A percentile compares a stretch with the other conserved stretches of the same genome.
Conservation (phyloP, 805 yeast species). For the Cyberlindnera suaveolens region DNA sequence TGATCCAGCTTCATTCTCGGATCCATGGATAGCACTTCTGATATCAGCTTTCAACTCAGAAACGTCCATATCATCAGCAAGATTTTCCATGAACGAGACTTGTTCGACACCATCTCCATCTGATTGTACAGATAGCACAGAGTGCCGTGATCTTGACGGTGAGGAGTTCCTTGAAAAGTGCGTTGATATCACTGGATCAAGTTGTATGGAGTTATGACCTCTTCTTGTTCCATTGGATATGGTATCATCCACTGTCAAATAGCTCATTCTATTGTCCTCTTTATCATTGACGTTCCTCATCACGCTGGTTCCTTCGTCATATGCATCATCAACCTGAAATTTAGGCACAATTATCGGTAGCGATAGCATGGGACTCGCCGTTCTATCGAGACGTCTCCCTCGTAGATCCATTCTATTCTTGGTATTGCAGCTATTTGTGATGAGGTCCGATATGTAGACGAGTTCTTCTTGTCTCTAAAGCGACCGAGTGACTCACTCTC, state of each 20-base stretch:
- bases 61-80: conserved; percentile 10
- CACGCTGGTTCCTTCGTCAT: background rate
- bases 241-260: background rate
- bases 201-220: too few relatives aligned
- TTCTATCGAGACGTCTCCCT: background rate
- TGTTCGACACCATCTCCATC: background rate
- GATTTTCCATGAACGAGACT: conserved; percentile 8
- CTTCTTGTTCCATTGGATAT: too few relatives aligned
- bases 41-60: conserved; percentile 14
- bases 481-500: too few relatives aligned
- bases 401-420: background rate
- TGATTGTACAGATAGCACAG: too few relatives aligned
- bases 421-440: background rate
- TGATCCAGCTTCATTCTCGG: conserved; percentile 8
- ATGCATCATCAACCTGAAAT: background rate
- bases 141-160: too few relatives aligned
- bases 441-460: background rate
- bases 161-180: too few relatives aligned
- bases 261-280: background rate
- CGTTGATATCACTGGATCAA: too few relatives aligned
- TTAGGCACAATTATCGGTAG: background rate
- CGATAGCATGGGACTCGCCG: too few relatives aligned
- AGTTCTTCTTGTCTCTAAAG: background rate
- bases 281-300: background rate
- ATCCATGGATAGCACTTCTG: conserved; percentile 16